A percentile compares a stretch with the other conserved stretches of the same genome.
Conservation (phyloP, 1,284 basidiomycete species). For the Trametes versicolor region DNA sequence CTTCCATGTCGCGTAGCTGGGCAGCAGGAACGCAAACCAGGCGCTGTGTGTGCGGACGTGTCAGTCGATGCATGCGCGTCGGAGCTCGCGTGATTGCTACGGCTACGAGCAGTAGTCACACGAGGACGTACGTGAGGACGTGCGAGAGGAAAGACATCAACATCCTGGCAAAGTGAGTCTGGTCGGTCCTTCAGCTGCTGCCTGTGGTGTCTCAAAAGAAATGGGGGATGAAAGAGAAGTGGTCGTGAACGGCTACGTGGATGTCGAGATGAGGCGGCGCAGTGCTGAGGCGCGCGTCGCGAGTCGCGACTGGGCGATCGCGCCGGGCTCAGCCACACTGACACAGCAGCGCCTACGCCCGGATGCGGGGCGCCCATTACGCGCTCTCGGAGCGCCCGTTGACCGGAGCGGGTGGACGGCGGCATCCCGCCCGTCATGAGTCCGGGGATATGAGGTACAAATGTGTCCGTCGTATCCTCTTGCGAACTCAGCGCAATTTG, state of each 20-base stretch:
- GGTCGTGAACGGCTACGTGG: conserved; percentile 15
- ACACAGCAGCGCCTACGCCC: conserved; percentile 1
- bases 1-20: conserved; percentile 72
- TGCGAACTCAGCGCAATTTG: conserved; percentile 8
- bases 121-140: conserved; percentile 44
- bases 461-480: not conserved
- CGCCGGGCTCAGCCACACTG: conserved; percentile 1
- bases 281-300: conserved; percentile 4
- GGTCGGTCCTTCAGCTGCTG: not conserved
- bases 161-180: conserved; percentile 42
- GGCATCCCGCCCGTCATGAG: conserved; percentile 10
- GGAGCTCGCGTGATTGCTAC: not conserved
- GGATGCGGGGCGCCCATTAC: conserved; percentile 10
- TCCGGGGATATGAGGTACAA: conserved; percentile 9
- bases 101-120: conserved; percentile 17
- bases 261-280: conserved; percentile 13
- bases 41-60: conserved; percentile 53
- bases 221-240: not conserved
- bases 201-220: conserved; percentile 5
- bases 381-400: conserved; percentile 19
- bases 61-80: conserved; percentile 15
- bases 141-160: conserved; percentile 59
- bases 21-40: conserved; percentile 75
- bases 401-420: not conserved
- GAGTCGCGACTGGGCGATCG: not conserved